phyloP scores from a whole-genome alignment of 805 yeast genomes.

The Metahyphopichia silvanorum region DNA sequence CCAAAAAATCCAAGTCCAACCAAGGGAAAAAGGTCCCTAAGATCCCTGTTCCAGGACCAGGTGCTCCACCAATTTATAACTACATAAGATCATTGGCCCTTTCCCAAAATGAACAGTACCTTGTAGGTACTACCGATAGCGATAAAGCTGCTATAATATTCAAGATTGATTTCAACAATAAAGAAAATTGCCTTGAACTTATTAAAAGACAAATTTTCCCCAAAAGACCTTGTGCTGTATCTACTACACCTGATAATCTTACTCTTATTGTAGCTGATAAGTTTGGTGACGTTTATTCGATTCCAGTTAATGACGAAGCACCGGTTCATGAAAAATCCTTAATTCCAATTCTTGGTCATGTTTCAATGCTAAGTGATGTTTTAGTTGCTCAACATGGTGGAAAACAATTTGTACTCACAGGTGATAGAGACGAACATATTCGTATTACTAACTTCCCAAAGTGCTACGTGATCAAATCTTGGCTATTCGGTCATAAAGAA shows the following conservation, averaged over 20 bases:
- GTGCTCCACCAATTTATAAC: constrained; percentile 65
- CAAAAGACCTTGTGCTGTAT: constrained; percentile 86
- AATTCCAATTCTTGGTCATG: constrained; percentile 88
- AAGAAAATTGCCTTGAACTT: constrained; percentile 43
- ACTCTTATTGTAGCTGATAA: constrained; percentile 80
- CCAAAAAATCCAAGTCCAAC: constrained; percentile 28
- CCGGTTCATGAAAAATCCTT: constrained; percentile 40
- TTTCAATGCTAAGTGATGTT: constrained; percentile 89
- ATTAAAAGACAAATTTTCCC: constrained; percentile 76
- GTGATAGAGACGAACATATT: constrained; percentile 96
- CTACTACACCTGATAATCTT: constrained; percentile 50
- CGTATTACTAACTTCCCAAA: constrained; percentile 79
- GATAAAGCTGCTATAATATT: constrained; percentile 78
- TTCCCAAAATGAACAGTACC: constrained; percentile 45
- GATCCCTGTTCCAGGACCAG: constrained; percentile 61
- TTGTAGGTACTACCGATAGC: constrained; percentile 74
- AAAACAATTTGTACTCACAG: constrained; percentile 60
- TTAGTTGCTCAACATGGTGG: constrained; percentile 35
- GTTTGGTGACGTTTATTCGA: constrained; percentile 88
- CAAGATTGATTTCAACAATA: constrained; percentile 28
- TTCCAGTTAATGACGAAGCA: constrained; percentile 40
- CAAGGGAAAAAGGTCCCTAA: constrained; percentile 40
- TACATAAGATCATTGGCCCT: constrained; percentile 64
- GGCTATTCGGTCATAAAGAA: constrained; percentile 83
- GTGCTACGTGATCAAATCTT: constrained; percentile 71